Percentiles rank a stretch among this genome's conserved stretches.
Conservation (phyloP, 1,139 yeast genomes). For the Magnusiomyces paraingens region DNA sequence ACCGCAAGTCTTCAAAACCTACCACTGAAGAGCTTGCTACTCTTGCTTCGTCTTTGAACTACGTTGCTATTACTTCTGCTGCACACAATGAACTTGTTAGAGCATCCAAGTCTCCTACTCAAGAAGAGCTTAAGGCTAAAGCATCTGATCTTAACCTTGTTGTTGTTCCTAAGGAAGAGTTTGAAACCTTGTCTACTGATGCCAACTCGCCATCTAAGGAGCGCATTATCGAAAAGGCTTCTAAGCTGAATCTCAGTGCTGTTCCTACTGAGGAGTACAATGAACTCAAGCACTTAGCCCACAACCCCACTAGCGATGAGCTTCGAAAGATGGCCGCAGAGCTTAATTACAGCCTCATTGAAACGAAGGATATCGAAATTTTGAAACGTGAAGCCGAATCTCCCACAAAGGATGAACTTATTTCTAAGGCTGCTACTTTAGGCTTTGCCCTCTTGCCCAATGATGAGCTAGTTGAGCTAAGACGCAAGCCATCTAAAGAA, state of each 20-base stretch:
- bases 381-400: conserved; percentile 19
- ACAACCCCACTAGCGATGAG: conserved; percentile 26
- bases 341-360: conserved; percentile 6
- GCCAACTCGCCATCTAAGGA: conserved; percentile 13
- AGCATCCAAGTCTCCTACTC: conserved; percentile 12
- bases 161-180: conserved; percentile 9
- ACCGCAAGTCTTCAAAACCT: conserved; percentile 22
- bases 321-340: conserved; percentile 16
- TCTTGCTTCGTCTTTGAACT: conserved; percentile 7
- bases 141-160: conserved; percentile 16
- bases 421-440: conserved; percentile 33
- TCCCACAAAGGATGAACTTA: conserved; percentile 31
- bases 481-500: conserved; percentile 18
- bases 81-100: conserved; percentile 13
- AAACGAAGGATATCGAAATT: conserved; percentile 7
- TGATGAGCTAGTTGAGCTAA: conserved; percentile 17
- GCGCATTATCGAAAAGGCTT: conserved; percentile 18
- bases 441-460: conserved; percentile 27
- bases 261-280: conserved; percentile 20
- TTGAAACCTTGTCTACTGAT: conserved; percentile 13
- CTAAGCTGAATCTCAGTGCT: conserved; percentile 23
- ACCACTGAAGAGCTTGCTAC: conserved; percentile 28
- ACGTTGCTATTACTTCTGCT: conserved; percentile 7
- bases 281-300: conserved; percentile 23
- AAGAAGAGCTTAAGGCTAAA: conserved; percentile 14